Evolutionary conservation across 2,329 filamentous ascomycete species (phyloP).

Genomic region (Aphanocladium album): DNA sequence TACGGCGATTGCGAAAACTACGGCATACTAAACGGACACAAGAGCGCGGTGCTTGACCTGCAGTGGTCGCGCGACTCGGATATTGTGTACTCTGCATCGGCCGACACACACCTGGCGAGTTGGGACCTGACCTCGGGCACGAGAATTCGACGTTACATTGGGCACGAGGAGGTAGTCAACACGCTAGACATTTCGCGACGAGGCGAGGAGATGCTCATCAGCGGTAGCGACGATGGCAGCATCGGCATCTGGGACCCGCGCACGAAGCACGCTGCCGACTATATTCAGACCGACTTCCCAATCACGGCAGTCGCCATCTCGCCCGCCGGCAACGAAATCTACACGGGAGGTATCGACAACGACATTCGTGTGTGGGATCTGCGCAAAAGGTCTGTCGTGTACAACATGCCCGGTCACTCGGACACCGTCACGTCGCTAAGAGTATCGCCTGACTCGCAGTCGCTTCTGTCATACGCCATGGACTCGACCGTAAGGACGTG

Average conservation of each 20-base stretch:
- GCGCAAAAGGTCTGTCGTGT: slow-evolving; percentile 82
- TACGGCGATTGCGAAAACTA: slow-evolving; percentile 95
- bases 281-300: slow-evolving; percentile 86
- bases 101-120: slow-evolving; percentile 87
- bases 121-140: slow-evolving; percentile 94
- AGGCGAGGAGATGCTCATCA: slow-evolving; percentile 85
- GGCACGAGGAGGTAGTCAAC: slow-evolving; percentile 96
- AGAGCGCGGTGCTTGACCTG: slow-evolving; percentile 83
- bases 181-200: slow-evolving; percentile 81
- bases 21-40: slow-evolving; percentile 80
- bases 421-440: slow-evolving; percentile 88
- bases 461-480: slow-evolving; percentile 85
- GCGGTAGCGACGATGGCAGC: slow-evolving; percentile 87
- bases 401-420: slow-evolving; percentile 81
- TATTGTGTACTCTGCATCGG: slow-evolving; percentile 85
- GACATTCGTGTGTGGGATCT: slow-evolving; percentile 97
- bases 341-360: slow-evolving; percentile 92
- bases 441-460: slow-evolving; percentile 90
- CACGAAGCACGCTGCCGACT: slow-evolving; percentile 80
- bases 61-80: slow-evolving; percentile 96
- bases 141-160: slow-evolving; percentile 84
- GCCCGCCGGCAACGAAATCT: slow-evolving; percentile 92
- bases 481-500: slow-evolving; percentile 92
- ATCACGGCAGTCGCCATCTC: slow-evolving; percentile 88
- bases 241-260: slow-evolving; percentile 96